Conservation (phyloP, 2,329 filamentous ascomycete genomes). For the Neurospora sp. region DNA sequence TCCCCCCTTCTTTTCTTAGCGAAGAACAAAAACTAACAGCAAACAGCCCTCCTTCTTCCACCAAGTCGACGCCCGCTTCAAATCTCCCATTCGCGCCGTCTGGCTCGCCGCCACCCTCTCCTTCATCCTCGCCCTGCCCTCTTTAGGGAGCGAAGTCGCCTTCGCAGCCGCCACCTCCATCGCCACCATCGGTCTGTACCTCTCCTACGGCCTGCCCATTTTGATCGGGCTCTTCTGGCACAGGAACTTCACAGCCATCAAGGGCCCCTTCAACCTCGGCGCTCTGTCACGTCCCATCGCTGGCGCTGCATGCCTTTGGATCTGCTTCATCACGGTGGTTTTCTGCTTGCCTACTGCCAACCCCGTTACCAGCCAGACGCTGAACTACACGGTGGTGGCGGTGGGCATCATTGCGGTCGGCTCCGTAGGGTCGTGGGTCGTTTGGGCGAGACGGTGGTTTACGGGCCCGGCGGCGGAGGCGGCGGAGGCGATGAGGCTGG, state of each 20-base stretch:
- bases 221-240: conserved; percentile 44
- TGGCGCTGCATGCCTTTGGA: conserved; percentile 38
- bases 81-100: conserved; percentile 41
- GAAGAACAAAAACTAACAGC: not conserved
- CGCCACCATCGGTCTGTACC: conserved; percentile 48
- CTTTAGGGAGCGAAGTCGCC: conserved; percentile 43
- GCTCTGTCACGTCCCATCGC: conserved; percentile 37
- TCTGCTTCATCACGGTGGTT: conserved; percentile 43
- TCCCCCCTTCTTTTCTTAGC: not conserved
- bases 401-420: conserved; percentile 46
- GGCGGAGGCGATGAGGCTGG: conserved; percentile 36
- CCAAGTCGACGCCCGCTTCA: conserved; percentile 39
- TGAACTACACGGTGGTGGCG: conserved; percentile 51
- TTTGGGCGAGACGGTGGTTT: conserved; percentile 46
- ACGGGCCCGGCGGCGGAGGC: conserved; percentile 45
- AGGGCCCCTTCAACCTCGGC: conserved; percentile 46
- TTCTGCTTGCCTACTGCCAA: conserved; percentile 48
- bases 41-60: conserved; percentile 41
- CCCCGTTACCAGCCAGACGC: conserved; percentile 44
- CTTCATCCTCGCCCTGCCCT: conserved; percentile 46
- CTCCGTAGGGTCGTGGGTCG: conserved; percentile 36
- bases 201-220: conserved; percentile 49
- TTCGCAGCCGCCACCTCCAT: conserved; percentile 50
- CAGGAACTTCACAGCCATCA: conserved; percentile 35
- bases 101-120: conserved; percentile 45